Conservation (phyloP, 345 rosid species). For the Xanthoceras sorbifolium region DNA sequence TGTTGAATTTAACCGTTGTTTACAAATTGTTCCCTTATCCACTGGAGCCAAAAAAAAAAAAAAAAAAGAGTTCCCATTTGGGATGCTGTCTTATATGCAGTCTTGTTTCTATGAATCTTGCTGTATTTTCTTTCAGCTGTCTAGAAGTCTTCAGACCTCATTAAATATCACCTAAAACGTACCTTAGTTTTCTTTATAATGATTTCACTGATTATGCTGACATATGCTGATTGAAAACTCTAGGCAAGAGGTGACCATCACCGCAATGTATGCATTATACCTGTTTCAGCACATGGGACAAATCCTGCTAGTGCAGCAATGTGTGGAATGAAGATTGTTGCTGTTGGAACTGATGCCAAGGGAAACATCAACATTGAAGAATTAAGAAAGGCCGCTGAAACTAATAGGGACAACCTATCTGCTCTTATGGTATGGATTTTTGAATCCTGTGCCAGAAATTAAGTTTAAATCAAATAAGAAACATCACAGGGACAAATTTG, state of each 20-base stretch:
- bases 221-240: constrained; percentile 24
- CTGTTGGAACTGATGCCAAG: constrained; percentile 95
- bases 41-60: not conserved
- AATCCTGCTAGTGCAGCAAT: constrained; percentile 99
- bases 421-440: constrained; percentile 70
- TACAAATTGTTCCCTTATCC: not conserved
- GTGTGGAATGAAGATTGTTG: constrained; percentile 98
- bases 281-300: constrained; percentile 99
- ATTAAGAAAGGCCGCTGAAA: constrained; percentile 89
- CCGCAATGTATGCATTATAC: constrained; percentile 95
- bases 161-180: not conserved
- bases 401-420: constrained; percentile 80
- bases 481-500: not conserved
- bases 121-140: not conserved
- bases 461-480: not conserved
- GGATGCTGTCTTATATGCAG: too few species aligned
- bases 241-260: constrained; percentile 98
- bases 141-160: not conserved
- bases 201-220: constrained; percentile 4
- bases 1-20: not conserved
- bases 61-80: too few species aligned
- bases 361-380: constrained; percentile 96
- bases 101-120: not conserved
- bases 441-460: not conserved
- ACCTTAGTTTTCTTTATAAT: not conserved